Evolutionary conservation across 129 eudicot species (phyloP), one percentile per base, ranked within the genome.

Genomic region (Solidago caesia): DNA sequence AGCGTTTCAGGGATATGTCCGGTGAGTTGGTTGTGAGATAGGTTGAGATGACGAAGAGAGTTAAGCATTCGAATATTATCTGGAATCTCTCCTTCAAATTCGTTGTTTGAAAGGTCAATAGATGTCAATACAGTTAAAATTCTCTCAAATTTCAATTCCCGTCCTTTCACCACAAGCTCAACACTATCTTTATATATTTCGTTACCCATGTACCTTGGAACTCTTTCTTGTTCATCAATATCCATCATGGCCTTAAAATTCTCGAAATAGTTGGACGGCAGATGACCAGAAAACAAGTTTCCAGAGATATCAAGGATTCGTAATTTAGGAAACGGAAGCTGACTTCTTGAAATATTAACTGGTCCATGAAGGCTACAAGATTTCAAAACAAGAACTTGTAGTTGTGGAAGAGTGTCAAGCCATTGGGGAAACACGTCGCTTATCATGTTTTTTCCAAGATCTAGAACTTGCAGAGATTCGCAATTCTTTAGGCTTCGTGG

Each of bases 31-130:
- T 62, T 62, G 45, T 60, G 44, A 60, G 66, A 60, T 21, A 60
- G 43, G 41, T 60, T 60, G 65, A 60, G 65, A 8, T 61, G 26
- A 25, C 67, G 45, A 11, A 61, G 67, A 61, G 67, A 61, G 67
- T 61, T 61, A 61, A 61, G 67, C 67, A 27, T 11, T 1, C 67
- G 8, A 11, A 61, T 29, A 7, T 8, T 61, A 39, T 12, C 29
- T 29, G 44, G 16, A 9, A 61, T 61, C 67, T 29, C 44, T 4
- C 67, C 67, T 29, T 61, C 45, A 61, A 61, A 61, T 10, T 61
- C 25, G 66, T 61, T 61, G 66, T 10, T 8, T 4, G 66, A 61
- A 61, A 61, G 44, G 44, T 61, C 66, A 25, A 61, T 16, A 61
- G 66, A 4, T 12, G 66, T 10, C 44, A 61, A 29, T 6, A 61